Percentiles rank a stretch among this genome's conserved stretches.
Evolutionary conservation across 768 basidiomycete species (phyloP).

Genomic region (Auricularia sp.): DNA sequence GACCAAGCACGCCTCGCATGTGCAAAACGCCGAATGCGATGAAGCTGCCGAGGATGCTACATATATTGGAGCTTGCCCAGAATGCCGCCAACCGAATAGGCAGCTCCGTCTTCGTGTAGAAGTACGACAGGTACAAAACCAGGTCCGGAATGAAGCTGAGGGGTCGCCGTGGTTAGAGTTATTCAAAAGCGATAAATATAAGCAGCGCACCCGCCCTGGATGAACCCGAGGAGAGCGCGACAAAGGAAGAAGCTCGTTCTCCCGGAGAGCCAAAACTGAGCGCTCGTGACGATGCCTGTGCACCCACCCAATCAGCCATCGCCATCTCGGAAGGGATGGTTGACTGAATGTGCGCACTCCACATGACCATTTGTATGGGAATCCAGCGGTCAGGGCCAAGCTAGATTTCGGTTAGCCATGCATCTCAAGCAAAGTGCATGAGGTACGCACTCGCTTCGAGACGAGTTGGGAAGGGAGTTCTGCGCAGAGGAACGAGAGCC

Average conservation of each 20-base stretch:
- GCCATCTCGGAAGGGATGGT: background rate
- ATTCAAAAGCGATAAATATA: too few relatives aligned
- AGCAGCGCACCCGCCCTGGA: conserved; percentile 39
- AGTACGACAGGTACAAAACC: conserved; percentile 57
- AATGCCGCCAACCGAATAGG: conserved; percentile 61
- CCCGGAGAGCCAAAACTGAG: conserved; percentile 51
- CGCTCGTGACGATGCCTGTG: conserved; percentile 32
- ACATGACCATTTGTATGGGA: conserved; percentile 44
- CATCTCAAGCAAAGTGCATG: too few relatives aligned
- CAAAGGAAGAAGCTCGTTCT: conserved; percentile 41
- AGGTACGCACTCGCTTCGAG: conserved; percentile 36
- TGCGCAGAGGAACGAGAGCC: conserved; percentile 39
- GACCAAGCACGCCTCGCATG: conserved; percentile 42
- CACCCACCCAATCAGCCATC: background rate
- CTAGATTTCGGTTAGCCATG: too few relatives aligned
- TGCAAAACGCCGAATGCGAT: conserved; percentile 52
- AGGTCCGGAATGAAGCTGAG: conserved; percentile 26
- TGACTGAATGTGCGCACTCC: conserved; percentile 26
- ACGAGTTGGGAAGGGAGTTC: conserved; percentile 61
- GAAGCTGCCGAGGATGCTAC: conserved; percentile 50
- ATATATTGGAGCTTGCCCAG: conserved; percentile 52
- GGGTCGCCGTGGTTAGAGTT: too few relatives aligned
- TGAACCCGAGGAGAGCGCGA: conserved; percentile 38
- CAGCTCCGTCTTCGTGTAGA: conserved; percentile 48
- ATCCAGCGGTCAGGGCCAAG: conserved; percentile 62